Evolutionary conservation across 192 early-diverging fungal genomes (phyloP), one percentile per base, ranked within the genome.

Genomic region (Coemansia guatemalensis): DNA sequence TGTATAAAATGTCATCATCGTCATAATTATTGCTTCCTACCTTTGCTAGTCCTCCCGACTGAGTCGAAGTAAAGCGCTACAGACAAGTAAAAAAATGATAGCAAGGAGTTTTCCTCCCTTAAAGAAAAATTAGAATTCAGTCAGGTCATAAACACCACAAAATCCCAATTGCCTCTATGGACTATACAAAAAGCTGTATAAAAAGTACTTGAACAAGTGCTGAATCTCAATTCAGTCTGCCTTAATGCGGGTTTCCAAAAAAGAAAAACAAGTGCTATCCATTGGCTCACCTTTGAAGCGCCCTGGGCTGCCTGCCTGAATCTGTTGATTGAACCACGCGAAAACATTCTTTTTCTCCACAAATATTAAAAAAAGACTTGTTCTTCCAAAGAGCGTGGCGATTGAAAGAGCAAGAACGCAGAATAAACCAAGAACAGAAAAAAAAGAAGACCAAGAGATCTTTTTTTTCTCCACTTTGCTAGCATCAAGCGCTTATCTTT

Each of bases 291-390:
- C 74, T 70, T 70, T 35, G 68, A 47, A 18, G 68, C 72, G 41
- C 67, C 69, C 60, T 60, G 63, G 18, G 71, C 39, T 11, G 71
- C 63, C 68, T 67, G 68, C 57, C 60, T 80, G 48, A 80, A 67
- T 24, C 62, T 39, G 23, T 62, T 62, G 48, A 74, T 67, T 44
- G 71, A 61, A 29, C 41, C 57, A 44, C 77, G 77, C 62, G 77
- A 74, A 60, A 80, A 80, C 77, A 80, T 80, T 48, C 35, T 39
- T 22, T 24, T 25, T 27, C 23, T 21, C 22, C 8, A 53, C 8
- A 30, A 62, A 7, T 1, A 60, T 32, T 11, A 27, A 54, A 3
- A 54, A 23, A 27, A 29, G n/a, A 18, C 25, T 29, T 29, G 21
- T 50, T 20, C 49, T 6, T 20, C 49, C 49, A 50, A 24, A 50